A percentile compares a stretch with the other conserved stretches of the same genome.
These are phyloP conservation scores for Jackrogersella multiformis DNA, from an alignment of 495 filamentous ascomycete genomes.

Conservation along the genomic window DNA sequence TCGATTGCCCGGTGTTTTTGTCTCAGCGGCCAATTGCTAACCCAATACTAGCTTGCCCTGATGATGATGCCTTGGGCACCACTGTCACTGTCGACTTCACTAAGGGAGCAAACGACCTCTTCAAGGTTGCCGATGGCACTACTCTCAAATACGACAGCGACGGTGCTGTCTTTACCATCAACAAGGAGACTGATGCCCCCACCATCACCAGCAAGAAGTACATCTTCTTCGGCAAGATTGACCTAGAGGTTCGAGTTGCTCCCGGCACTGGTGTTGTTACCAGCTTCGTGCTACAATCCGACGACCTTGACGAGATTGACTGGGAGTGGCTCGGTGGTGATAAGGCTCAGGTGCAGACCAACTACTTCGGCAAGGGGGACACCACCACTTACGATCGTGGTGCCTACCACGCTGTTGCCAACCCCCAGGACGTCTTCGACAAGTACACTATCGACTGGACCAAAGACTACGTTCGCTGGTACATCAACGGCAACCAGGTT, in stretches of 20 bases:
- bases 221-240: constrained; percentile 82
- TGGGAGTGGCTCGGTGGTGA: constrained; percentile 83
- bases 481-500: constrained; percentile 75
- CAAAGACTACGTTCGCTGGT: constrained; percentile 77
- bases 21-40: constrained; percentile 26
- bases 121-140: constrained; percentile 71
- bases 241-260: constrained; percentile 71
- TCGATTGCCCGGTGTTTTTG: background rate
- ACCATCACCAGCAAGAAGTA: constrained; percentile 74
- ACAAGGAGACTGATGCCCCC: constrained; percentile 78
- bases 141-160: constrained; percentile 68
- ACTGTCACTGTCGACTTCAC: constrained; percentile 84
- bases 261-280: constrained; percentile 78
- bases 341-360: constrained; percentile 76
- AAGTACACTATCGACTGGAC: constrained; percentile 94
- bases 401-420: constrained; percentile 67
- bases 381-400: constrained; percentile 78
- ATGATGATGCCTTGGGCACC: constrained; percentile 75
- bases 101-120: constrained; percentile 70
- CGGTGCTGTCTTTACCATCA: constrained; percentile 80
- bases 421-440: constrained; percentile 73
- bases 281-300: constrained; percentile 87
- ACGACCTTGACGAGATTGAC: constrained; percentile 94
- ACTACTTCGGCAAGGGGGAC: constrained; percentile 96
- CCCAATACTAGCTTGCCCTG: constrained; percentile 63